A percentile compares a stretch with the other conserved stretches of the same genome.
phyloP scores from a whole-genome alignment of 768 basidiomycete species.

The Hygrocybe coccinea region DNA sequence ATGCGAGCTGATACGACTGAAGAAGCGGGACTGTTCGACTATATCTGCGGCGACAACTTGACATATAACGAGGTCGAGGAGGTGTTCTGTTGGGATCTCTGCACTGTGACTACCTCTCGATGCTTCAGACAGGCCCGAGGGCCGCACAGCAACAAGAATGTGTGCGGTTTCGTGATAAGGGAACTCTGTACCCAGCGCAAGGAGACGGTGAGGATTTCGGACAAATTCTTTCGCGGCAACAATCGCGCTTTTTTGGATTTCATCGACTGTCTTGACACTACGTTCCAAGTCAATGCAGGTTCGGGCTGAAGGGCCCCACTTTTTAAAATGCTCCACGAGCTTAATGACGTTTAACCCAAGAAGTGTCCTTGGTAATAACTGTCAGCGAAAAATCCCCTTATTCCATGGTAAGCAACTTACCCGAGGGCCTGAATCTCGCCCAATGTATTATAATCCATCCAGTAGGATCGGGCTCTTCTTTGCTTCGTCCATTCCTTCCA shows the following conservation, averaged over 20 bases:
- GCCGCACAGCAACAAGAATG: neutral
- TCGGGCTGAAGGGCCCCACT: neutral
- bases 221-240: neutral
- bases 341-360: neutral
- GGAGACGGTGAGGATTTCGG: neutral
- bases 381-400: neutral
- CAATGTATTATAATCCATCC: neutral
- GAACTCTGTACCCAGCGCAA: neutral
- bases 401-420: neutral
- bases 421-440: neutral
- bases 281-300: neutral
- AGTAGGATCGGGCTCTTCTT: neutral
- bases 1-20: neutral
- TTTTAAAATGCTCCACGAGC: neutral
- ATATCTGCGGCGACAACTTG: neutral
- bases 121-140: neutral
- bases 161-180: neutral
- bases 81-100: neutral
- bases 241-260: neutral
- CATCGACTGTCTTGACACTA: neutral
- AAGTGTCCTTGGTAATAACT: neutral
- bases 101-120: neutral
- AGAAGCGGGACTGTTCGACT: neutral
- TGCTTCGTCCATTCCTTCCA: slow-evolving; percentile 1
- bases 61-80: neutral